Evolutionary conservation across 768 basidiomycete species (phyloP), one percentile per base, ranked within the genome.

Genomic region (Hebeloma cylindrosporum): DNA sequence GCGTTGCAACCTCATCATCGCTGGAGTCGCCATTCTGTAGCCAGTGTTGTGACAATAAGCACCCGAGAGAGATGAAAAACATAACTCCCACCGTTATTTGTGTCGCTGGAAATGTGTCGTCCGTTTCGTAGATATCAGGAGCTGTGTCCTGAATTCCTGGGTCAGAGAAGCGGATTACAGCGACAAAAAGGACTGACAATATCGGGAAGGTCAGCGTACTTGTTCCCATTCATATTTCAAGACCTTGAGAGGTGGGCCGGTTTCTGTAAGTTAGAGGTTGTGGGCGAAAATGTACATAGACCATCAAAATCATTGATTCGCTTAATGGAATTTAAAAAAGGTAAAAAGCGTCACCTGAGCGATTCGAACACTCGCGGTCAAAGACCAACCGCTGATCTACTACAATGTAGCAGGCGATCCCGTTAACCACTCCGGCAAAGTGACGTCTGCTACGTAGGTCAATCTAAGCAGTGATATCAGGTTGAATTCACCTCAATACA

Each of bases 361-460:
- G 70, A 71, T 71, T 71, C 70, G 68, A 70, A 70, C 67, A 70
- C 67, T 68, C 67, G 66, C 67, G 67, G 66, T 63, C 68, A 68
- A 69, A 68, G 69, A 63, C 65, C 67, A 71, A 69, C 69, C 70
- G 68, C 70, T 70, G 42, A 38, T 47, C 57, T 61, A 56, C 52
- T 51, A 48, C 46, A 28, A 25, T 20, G 51, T 83, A 83, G 80
- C 81, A 83, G 82, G 82, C 79, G 77, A 81, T 80, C 79, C 80
- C 80, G 81, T 87, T 88, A 88, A 89, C 86, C 86, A 88, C 87
- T 89, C 86, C 85, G 86, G 86, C 85, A 89, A 88, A 87, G 86
- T 86, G 83, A 85, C 83, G 25, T 48, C n/a, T n/a, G n/a, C n/a
- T n/a, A n/a, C n/a, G n/a, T n/a, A n/a, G n/a, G n/a, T n/a, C n/a